Evolutionary conservation across 2,329 filamentous ascomycete genomes (phyloP).

Genomic region (Stemphylium beticola): DNA sequence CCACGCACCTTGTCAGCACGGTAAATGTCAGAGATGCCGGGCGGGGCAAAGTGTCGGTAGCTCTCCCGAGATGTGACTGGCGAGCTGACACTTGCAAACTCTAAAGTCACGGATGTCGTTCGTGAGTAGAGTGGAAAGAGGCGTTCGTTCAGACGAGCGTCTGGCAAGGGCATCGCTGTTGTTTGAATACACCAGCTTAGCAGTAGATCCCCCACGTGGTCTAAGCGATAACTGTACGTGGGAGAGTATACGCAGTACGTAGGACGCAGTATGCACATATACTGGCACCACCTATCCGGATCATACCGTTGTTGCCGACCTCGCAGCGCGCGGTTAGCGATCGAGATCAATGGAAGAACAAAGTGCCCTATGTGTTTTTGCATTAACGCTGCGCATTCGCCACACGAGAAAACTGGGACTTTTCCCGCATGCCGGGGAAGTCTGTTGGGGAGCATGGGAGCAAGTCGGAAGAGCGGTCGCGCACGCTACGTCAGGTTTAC

Average conservation of each 20-base stretch:
- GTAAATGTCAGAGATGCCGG: no score
- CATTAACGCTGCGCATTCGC: slow-evolving; percentile 19
- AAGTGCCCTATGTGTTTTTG: neutral
- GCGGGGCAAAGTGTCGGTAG: no score
- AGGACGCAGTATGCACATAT: neutral
- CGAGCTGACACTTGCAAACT: neutral
- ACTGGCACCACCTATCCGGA: slow-evolving; percentile 6
- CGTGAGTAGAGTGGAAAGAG: neutral
- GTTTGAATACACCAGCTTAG: neutral
- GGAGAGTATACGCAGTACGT: neutral
- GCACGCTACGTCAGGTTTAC: slow-evolving; percentile 16
- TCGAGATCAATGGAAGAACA: neutral
- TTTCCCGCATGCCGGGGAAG: slow-evolving; percentile 18
- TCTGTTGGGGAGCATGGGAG: slow-evolving; percentile 33
- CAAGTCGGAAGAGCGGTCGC: slow-evolving; percentile 19
- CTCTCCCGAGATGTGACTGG: neutral
- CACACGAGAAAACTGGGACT: slow-evolving; percentile 20
- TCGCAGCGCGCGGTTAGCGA: neutral
- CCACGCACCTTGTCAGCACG: no score
- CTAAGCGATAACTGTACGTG: slow-evolving; percentile 8
- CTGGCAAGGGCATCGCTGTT: slow-evolving; percentile 9
- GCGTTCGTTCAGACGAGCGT: neutral
- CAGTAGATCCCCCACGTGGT: slow-evolving; percentile 25
- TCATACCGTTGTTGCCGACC: neutral
- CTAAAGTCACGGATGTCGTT: neutral